A percentile compares a stretch with the other conserved stretches of the same genome.
phyloP scores from a whole-genome alignment of 75 land plant species.

The Sequoia sempervirens region DNA sequence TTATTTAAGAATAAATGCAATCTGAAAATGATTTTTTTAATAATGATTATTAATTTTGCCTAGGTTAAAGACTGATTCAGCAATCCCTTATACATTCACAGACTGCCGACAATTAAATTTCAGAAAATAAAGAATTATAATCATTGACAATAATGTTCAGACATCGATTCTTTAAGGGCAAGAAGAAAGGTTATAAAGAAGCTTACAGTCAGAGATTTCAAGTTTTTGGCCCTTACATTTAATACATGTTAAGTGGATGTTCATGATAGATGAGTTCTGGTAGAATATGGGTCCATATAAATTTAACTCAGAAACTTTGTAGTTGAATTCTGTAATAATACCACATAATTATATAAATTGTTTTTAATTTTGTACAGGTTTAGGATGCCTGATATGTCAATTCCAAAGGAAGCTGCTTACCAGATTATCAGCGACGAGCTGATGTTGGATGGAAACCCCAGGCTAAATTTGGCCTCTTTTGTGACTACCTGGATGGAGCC shows the following conservation, averaged over 20 bases:
- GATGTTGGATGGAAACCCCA: conserved; percentile 79
- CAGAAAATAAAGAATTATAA: no score
- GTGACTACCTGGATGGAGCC: conserved; percentile 84
- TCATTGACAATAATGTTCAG: no score
- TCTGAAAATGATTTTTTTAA: neutral
- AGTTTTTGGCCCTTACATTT: no score
- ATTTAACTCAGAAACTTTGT: neutral
- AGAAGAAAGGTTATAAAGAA: no score
- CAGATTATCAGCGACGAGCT: conserved; percentile 70
- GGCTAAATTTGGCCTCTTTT: conserved; percentile 75
- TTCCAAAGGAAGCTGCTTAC: conserved; percentile 74
- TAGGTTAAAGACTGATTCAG: neutral
- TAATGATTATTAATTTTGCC: neutral
- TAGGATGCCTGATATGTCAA: conserved; percentile 41
- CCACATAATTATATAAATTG: neutral
- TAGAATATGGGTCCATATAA: no score
- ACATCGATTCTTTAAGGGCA: no score
- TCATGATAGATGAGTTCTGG: no score
- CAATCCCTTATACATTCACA: neutral
- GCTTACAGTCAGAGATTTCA: no score
- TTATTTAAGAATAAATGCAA: neutral
- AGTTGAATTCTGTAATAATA: neutral
- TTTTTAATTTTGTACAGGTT: conserved; percentile 20
- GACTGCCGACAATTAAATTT: no score
- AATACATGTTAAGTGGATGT: no score